Conservation (phyloP, 179 eudicot species). For the Amaranthus tricolor region DNA sequence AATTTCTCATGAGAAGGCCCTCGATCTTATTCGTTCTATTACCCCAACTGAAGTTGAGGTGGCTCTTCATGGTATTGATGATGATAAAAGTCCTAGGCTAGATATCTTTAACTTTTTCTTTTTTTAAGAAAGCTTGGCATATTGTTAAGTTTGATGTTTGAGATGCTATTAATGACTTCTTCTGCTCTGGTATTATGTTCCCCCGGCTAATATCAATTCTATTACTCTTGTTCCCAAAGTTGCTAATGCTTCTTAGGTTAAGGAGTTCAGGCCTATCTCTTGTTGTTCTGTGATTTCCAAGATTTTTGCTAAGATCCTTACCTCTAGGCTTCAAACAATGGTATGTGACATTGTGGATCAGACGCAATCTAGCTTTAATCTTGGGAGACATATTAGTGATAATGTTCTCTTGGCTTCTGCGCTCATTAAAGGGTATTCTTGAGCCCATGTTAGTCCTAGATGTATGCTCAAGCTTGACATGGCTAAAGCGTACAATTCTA, state of each 20-base stretch:
- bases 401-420: not conserved
- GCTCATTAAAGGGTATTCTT: not conserved
- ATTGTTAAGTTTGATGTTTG: not conserved
- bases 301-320: not conserved
- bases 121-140: not conserved
- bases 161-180: too few species aligned
- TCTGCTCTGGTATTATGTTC: too few species aligned
- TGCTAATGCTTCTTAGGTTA: not conserved
- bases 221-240: not conserved
- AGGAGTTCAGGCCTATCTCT: not conserved
- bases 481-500: not conserved
- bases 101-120: not conserved
- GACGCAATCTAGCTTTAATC: not conserved
- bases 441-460: not conserved
- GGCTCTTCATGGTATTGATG: not conserved
- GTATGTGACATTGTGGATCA: not conserved
- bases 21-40: not conserved
- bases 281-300: not conserved
- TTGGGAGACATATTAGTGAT: not conserved
- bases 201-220: not conserved
- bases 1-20: not conserved
- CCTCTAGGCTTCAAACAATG: not conserved
- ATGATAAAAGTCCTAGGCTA: too few species aligned
- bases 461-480: slow-evolving; percentile 5
- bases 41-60: not conserved